Base-by-base conservation (phyloP, 805 yeast genomes). In the Yamadazyma philogaea region DNA sequence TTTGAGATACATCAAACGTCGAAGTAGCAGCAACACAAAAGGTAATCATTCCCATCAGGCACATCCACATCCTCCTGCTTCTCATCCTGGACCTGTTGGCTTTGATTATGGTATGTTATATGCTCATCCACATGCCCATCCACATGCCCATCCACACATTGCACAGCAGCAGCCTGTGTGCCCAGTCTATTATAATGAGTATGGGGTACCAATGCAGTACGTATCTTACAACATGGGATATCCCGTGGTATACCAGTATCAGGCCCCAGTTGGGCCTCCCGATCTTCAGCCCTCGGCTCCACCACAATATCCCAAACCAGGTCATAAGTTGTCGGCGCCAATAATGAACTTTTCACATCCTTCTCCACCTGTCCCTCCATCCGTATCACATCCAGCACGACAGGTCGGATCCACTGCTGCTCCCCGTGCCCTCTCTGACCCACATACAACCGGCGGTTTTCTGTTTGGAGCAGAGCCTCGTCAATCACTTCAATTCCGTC, bases 1-100 rank as follows among this genome's bases (percentile, higher is more conserved):
- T 4, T 57, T 78, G 36, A 63, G 66, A 21, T 63, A 66, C 45
- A 77, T 78, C 42, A 75, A 73, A 51, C 57, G 82, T 50, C 59
- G 82, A 37, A 69, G 76, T 26, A 65, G 70, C 32, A 61, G 73
- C 33, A 67, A 64, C 27, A 33, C 42, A 7, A 39, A 39, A 20
- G 36, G 36, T 19, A 8, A 16, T 12, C 40, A 30, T 15, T 14
- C 38, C 11, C 35, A n/a, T 7, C 28, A 7, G 12, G 35, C 21
- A 11, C 32, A 21, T n/a, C 28, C 33, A 21, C 35, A 20, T 6
- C 35, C 42, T 26, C 22, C 40, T 39, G 32, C 24, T 18, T 42
- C 39, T 26, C 42, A 37, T 24, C 12, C 34, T 5, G 16, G 27
- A 3, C 6, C 14, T 15, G 27, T 21, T 10, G 37, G 30, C 4